Evolutionary conservation across 495 filamentous ascomycete genomes (phyloP), one percentile per base, ranked within the genome.

Genomic region (Sphaerosporella brunnea): DNA sequence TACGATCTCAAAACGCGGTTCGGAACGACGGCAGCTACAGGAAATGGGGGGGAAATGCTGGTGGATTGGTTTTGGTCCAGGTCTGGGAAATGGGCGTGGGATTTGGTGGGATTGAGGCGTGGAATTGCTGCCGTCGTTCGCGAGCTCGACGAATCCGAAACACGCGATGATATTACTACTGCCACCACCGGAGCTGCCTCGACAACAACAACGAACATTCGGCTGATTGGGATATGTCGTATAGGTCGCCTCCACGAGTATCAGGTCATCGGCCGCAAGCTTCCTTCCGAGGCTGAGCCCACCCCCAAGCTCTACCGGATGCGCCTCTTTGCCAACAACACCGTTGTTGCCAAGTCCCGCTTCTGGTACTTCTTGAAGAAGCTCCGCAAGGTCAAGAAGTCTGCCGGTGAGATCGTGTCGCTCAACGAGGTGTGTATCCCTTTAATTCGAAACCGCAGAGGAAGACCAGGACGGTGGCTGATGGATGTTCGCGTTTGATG

Each of bases 301-400:
- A 84, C 82, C 53, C 90, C 90, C 56, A 90, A 87, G 75, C 80
- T 97, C 66, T 97, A 96, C 78, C 85, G 90, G 68, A 97, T 97
- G 92, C 84, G 88, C 68, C 93, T 97, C 69, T 97, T 97, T 64
- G 90, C 90, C 51, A 84, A 86, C 53, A 97, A 97, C 71, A 74
- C 77, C 59, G 88, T 96, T 54, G 85, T 97, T 58, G 90, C 90
- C 61, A 97, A 96, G 79, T 93, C 85, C 61, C 81, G 90, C 52
- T 97, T 94, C 80, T 97, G 92, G 92, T 97, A 97, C 78, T 97
- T 97, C 80, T 70, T 97, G 64, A 83, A 80, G 70, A 92, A 93
- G 76, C 77, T 97, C 54, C 77, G 84, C 65, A 97, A 96, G 78
- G 84, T 97, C 72, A 97, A 97, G 85, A 96, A 95, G 81, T 77